A percentile compares a stretch with the other conserved stretches of the same genome.
Evolutionary conservation across 352 stramenopile genomes (phyloP).

Genomic region (Globisporangium uncinulatum): DNA sequence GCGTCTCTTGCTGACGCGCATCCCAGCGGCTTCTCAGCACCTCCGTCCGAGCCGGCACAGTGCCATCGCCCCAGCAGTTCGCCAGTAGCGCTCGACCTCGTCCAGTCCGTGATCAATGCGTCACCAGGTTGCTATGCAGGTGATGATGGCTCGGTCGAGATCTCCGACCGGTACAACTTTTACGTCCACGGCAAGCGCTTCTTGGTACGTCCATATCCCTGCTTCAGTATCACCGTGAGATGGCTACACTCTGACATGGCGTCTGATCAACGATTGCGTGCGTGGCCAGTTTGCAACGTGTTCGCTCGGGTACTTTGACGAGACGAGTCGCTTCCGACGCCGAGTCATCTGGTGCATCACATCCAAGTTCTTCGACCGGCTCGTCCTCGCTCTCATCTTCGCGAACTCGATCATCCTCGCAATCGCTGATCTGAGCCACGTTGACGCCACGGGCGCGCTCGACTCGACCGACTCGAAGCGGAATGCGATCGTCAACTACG

Average conservation of each 20-base stretch:
- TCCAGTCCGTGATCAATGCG: conserved; percentile 9
- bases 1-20: background rate
- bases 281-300: conserved; percentile 31
- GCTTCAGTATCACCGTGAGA: background rate
- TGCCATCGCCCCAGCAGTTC: conserved; percentile 1
- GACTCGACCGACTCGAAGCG: conserved; percentile 27
- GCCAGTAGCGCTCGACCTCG: conserved; percentile 1
- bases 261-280: too few species aligned
- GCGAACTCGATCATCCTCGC: conserved; percentile 79
- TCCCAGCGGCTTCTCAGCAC: background rate
- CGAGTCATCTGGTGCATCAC: conserved; percentile 45
- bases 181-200: conserved; percentile 47
- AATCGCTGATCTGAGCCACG: conserved; percentile 51
- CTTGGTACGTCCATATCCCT: conserved; percentile 16
- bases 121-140: conserved; percentile 36
- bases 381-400: conserved; percentile 74
- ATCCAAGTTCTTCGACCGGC: conserved; percentile 51
- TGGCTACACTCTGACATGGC: background rate
- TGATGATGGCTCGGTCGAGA: conserved; percentile 43
- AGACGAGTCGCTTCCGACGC: conserved; percentile 35
- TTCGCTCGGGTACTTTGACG: conserved; percentile 45
- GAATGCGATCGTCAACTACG: conserved; percentile 44
- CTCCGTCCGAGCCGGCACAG: background rate
- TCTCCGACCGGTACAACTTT: conserved; percentile 58
- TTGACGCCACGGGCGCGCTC: conserved; percentile 27